Evolutionary conservation across 2,329 filamentous ascomycete species (phyloP).

Genomic region (Paramyrothecium sp.): DNA sequence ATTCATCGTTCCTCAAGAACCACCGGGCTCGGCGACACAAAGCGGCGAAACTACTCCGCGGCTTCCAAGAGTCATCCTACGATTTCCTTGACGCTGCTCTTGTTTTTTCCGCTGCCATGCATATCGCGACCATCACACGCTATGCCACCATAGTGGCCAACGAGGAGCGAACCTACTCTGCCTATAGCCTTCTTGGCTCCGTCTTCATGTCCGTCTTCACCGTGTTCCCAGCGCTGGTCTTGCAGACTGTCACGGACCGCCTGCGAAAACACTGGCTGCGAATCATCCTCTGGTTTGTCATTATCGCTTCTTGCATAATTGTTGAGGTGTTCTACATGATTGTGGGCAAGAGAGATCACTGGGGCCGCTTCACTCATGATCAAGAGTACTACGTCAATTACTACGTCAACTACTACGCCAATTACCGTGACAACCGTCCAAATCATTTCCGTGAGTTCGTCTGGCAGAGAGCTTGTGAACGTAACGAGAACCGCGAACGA

Average conservation of each 20-base stretch:
- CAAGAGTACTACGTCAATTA: not conserved
- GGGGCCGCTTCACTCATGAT: too few species aligned
- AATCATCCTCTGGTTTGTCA: not conserved
- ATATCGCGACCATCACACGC: not conserved
- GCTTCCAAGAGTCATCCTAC: not conserved
- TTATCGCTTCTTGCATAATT: not conserved
- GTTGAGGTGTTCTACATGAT: not conserved
- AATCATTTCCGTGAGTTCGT: not conserved
- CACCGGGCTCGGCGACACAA: not conserved
- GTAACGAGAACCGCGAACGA: not conserved
- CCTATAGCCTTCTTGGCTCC: not conserved
- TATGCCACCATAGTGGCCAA: not conserved
- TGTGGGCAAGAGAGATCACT: too few species aligned
- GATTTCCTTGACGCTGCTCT: not conserved
- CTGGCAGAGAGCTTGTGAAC: not conserved
- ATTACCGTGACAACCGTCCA: too few species aligned
- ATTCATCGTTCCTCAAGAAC: not conserved
- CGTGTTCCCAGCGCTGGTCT: not conserved
- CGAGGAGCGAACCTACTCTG: not conserved
- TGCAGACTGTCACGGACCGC: not conserved
- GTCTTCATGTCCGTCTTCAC: not conserved
- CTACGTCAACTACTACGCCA: too few species aligned
- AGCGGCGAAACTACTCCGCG: not conserved
- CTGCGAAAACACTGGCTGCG: not conserved
- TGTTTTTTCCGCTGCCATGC: not conserved